Base-by-base conservation (phyloP, 495 filamentous ascomycete species). In the Monascus purpureus region DNA sequence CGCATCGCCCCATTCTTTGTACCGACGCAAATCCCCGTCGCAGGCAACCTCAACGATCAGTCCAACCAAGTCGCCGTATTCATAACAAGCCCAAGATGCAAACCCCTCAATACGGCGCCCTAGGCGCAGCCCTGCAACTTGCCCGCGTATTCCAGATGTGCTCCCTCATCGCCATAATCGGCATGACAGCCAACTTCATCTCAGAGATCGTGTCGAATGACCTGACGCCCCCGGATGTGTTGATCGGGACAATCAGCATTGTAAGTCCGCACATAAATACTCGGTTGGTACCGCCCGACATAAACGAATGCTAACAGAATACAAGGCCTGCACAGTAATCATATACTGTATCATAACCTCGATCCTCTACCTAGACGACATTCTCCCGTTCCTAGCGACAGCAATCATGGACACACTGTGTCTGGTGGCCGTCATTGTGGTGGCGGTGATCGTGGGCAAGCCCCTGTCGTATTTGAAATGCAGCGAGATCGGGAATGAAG, bases 121-220 rank as follows among this genome's bases (percentile, higher is more conserved):
- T 93, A 28, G 82, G 82, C 40, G 72, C 73, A 32, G 80, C 73
- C 37, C 93, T 92, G 65, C 73, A 75, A 19, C 47, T 80, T 35
- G 69, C 78, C 39, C 73, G 88, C 17, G 61, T 70, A 15, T 65
- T 87, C 36, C 76, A 93, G 50, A 61, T 68, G 29, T 60, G 75
- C 30, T 76, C 68, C 13, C 74, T 96, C 38, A 72, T 93, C 41
- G 65, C 73, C 28, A 73, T 85, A 40, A 79, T 94, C 45, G 84
- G 84, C 31, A 72, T 93, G 39, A 74, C 72, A 1, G 70, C 82
- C 34, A 83, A 83, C 50, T 88, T 93, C 60, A 75, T 93, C 47
- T 70, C 73, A n/a, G 57, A 75, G 17, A 82, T 93, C 36, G 68
- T 85, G n/a, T 42, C 59, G 8, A 64, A 54, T 17, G 65, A 75